phyloP scores from a whole-genome alignment of 176 grass and related monocot genomes.

The Tillandsia fasciculata region DNA sequence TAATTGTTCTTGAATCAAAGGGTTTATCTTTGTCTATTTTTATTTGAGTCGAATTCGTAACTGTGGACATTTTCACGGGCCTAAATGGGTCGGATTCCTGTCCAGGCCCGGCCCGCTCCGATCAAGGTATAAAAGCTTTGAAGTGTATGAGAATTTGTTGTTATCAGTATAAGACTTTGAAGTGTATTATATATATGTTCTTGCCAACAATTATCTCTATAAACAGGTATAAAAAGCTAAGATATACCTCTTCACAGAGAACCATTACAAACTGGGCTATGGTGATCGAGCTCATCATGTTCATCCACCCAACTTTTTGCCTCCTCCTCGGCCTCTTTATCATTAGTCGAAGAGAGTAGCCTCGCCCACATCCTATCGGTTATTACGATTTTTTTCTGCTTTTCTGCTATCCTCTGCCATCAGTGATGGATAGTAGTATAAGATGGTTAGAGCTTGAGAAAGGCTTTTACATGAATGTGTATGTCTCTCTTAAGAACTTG shows the following conservation, averaged over 20 bases:
- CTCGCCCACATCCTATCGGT: conserved; percentile 8
- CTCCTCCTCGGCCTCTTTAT: conserved; percentile 43
- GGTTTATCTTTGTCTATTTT: no score
- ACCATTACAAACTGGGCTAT: conserved; percentile 1
- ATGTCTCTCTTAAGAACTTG: background rate
- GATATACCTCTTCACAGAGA: background rate
- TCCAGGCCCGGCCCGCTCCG: no score
- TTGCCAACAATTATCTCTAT: no score
- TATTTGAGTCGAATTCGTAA: no score
- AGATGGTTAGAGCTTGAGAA: background rate
- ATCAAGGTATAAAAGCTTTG: no score
- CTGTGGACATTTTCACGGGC: no score
- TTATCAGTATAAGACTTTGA: no score
- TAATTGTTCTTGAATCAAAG: no score
- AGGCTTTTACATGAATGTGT: background rate
- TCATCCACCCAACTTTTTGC: no score
- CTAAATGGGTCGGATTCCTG: no score
- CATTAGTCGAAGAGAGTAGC: background rate
- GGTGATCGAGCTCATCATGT: background rate
- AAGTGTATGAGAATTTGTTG: no score
- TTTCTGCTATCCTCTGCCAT: conserved; percentile 7
- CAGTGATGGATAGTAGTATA: background rate
- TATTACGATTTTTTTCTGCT: background rate
- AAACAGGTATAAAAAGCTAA: background rate
- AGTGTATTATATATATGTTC: no score